Percentiles rank a stretch among this genome's conserved stretches.
phyloP scores from a whole-genome alignment of 805 yeast genomes.

The Sugiyamaella chiloensis region DNA sequence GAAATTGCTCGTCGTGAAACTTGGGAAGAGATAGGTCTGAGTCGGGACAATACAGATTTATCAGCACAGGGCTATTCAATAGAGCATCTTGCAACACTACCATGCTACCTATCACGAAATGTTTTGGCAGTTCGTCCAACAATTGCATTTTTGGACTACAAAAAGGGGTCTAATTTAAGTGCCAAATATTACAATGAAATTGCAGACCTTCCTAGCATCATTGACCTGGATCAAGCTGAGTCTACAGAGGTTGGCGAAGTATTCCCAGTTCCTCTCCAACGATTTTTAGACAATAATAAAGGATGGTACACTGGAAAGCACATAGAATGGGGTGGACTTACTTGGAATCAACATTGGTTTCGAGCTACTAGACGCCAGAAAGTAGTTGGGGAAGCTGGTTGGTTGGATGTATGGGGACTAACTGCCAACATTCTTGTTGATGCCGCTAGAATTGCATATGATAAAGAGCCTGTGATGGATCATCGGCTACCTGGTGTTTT shows the following conservation, averaged over 20 bases:
- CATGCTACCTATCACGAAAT: constrained; percentile 79
- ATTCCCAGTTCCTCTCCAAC: constrained; percentile 27
- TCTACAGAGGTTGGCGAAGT: constrained; percentile 34
- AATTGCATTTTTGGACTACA: constrained; percentile 28
- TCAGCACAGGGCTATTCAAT: constrained; percentile 48
- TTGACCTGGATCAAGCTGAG: constrained; percentile 12
- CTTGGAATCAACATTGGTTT: constrained; percentile 35
- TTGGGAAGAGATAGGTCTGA: constrained; percentile 79
- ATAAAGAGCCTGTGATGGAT: constrained; percentile 33
- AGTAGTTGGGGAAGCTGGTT: constrained; percentile 30
- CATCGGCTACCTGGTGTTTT: constrained; percentile 27
- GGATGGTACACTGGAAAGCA: constrained; percentile 25
- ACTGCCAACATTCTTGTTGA: constrained; percentile 42
- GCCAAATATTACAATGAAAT: constrained; percentile 3
- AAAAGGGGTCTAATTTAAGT: not conserved
- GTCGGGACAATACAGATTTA: constrained; percentile 28
- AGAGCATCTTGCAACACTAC: constrained; percentile 61
- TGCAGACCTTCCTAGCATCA: constrained; percentile 22
- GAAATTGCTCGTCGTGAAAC: constrained; percentile 79
- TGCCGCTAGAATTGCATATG: constrained; percentile 35
- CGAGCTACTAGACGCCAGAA: constrained; percentile 26
- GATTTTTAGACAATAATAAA: constrained; percentile 24
- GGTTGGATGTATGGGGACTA: constrained; percentile 40
- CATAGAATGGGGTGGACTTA: constrained; percentile 35
- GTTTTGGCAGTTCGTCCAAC: constrained; percentile 82